Base-by-base conservation (phyloP, 2,329 filamentous ascomycete species). In the Orbilia javanica region DNA sequence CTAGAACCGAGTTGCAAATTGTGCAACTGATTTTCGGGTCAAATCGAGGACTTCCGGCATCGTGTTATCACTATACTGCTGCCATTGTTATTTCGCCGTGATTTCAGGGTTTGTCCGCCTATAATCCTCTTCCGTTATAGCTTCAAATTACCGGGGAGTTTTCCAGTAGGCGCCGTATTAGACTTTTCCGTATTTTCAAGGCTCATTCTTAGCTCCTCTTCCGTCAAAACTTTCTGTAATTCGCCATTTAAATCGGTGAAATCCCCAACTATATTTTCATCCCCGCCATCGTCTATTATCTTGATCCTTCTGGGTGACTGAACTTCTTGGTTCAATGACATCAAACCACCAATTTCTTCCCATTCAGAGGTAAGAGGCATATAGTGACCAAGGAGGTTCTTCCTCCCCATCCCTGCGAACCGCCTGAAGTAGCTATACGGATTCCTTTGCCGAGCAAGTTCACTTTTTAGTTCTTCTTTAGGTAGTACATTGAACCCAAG, bases 321-420 rank as follows among this genome's bases (percentile, higher is more conserved):
- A 15, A 73, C 60, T 39, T 57, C 18, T 1, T n/a, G 18, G 15
- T 73, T 73, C 11, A 73, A n/a, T 1, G 34, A 42, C 27, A 50
- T 27, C 20, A 66, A 39, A 11, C 69, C 62, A 22, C 62, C 69
- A n/a, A 25, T 60, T 20, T 22, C 34, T 10, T 73, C 50, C 60
- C 62, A 73, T n/a, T 66, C 50, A 42, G 20, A 52, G 29, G 34
- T 15, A 1, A 50, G 46, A 8, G 69, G 69, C 15, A 73, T 48
- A 20, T 25, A 18, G 3, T 50, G 29, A 10, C 60, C 62, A 11
- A 57, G 2, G 15, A 73, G 13, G 15, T 15, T 18, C 13, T 13
- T 29, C 13, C n/a, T 39, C 18, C 36, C 50, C 48, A 73, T 73
- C 46, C 69, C 69, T 6, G 50, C 62, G 39, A 73, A 34, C 18